Evolutionary conservation across 176 grass and related monocot genomes (phyloP).

Genomic region (Leersia perrieri): DNA sequence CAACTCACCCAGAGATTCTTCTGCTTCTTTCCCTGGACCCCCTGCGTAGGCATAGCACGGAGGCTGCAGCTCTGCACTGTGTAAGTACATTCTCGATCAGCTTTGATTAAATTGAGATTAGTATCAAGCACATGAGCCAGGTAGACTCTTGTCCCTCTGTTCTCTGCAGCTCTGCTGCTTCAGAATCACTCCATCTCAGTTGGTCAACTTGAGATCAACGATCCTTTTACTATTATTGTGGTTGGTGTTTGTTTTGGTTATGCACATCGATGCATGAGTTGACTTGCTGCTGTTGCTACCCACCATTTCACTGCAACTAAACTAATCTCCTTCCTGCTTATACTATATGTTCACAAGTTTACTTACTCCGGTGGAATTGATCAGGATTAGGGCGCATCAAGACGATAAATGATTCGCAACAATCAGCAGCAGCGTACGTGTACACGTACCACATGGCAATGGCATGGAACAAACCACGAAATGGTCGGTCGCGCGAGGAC

Average conservation of each 20-base stretch:
- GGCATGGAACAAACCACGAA: not conserved
- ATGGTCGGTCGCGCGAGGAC: constrained; percentile 2
- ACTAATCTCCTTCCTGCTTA: not conserved
- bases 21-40: constrained; percentile 15
- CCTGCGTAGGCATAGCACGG: not conserved
- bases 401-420: not conserved
- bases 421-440: not conserved
- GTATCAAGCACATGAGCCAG: not conserved
- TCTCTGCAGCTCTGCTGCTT: not conserved
- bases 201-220: constrained; percentile 7
- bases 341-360: too few relatives aligned
- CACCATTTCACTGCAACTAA: not conserved
- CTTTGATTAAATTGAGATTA: not conserved
- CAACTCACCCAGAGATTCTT: constrained; percentile 49
- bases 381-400: too few relatives aligned
- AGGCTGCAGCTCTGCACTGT: not conserved
- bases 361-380: not conserved
- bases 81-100: not conserved
- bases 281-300: not conserved
- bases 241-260: not conserved
- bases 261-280: not conserved
- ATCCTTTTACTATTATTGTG: not conserved
- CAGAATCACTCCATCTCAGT: constrained; percentile 25
- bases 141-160: not conserved
- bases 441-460: not conserved